Base-by-base conservation (phyloP, 2,329 filamentous ascomycete genomes). In the Sclerotinia sclerotiorum region DNA sequence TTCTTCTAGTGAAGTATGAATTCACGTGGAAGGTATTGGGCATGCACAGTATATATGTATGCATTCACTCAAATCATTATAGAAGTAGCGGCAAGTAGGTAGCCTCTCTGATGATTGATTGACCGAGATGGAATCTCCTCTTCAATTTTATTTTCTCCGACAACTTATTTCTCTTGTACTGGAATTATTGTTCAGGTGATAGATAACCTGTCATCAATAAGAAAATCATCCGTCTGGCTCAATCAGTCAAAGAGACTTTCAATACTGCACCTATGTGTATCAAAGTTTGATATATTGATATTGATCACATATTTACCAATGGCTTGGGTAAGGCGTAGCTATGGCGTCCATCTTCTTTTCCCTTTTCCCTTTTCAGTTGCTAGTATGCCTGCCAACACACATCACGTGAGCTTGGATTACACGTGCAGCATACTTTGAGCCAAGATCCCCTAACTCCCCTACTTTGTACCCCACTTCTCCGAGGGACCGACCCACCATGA, bases 391-490 rank as follows among this genome's bases (percentile, higher is more conserved):
- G 13, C 39, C 39, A 42, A 56, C 11, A n/a, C 13, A 7, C 15
- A 42, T 57, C 55, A 57, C 55, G 55, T 57, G 35, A 17, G n/a
- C 13, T 19, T 39, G 32, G 10, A 32, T 56, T 8, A 42, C 19
- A 57, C 55, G 6, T 42, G 32, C 8, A 35, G 5, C 7, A 19
- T 21, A 19, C 27, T 27, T n/a, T 55, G 52, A 35, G 29, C 52
- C 29, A 35, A 35, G 21, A 15, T 24, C 21, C 55, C 54, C 54
- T n/a, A 39, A 35, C 7, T 39, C 32, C 11, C 7, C 6, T 39
- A 42, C 39, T 42, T 42, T 42, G 24, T 39, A 57, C 32, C 15
- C 55, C 55, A 57, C 55, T 57, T 57, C 32, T 57, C 55, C 55
- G 55, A 57, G 35, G 39, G 32, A n/a, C 32, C 21, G 55, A 57